A percentile compares a stretch with the other conserved stretches of the same genome.
These are phyloP conservation scores for Orbilia blumenaviensis DNA, from an alignment of 2,329 filamentous ascomycete species.

Conservation along the genomic window DNA sequence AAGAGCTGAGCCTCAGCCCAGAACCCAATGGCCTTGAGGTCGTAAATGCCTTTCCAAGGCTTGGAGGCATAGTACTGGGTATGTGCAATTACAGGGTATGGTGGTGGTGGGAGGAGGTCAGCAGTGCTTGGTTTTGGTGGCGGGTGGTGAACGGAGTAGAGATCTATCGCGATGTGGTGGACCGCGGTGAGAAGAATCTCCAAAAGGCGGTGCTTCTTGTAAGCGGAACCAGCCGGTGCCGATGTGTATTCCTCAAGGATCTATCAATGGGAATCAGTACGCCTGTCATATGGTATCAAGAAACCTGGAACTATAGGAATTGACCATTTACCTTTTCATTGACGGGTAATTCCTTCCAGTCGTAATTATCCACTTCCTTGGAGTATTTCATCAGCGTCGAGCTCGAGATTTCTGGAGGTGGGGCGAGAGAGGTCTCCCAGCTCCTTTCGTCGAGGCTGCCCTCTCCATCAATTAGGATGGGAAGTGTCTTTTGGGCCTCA, in stretches of 20 bases:
- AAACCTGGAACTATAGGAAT: no score
- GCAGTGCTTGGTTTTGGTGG: background rate
- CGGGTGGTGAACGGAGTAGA: conserved; percentile 23
- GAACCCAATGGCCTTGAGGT: conserved; percentile 44
- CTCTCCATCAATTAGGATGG: conserved; percentile 38
- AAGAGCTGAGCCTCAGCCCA: conserved; percentile 50
- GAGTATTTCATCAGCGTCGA: conserved; percentile 23
- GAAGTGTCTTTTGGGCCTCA: conserved; percentile 29
- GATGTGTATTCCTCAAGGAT: conserved; percentile 44
- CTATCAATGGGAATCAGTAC: background rate
- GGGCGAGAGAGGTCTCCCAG: conserved; percentile 30
- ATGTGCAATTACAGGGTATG: conserved; percentile 43
- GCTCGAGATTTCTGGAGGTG: conserved; percentile 19
- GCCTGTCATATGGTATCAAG: background rate
- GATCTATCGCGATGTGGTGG: conserved; percentile 36
- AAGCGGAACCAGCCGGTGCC: conserved; percentile 11
- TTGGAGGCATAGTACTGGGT: conserved; percentile 51
- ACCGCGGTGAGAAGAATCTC: conserved; percentile 33
- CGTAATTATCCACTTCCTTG: conserved; percentile 29
- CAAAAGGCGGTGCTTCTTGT: conserved; percentile 47
- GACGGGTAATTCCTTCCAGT: conserved; percentile 6
- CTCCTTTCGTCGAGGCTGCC: background rate
- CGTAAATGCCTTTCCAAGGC: conserved; percentile 46
- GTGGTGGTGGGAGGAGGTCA: conserved; percentile 28
- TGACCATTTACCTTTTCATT: conserved; percentile 18